phyloP scores from a whole-genome alignment of 495 filamentous ascomycete species.

The Immersiella caudata region DNA sequence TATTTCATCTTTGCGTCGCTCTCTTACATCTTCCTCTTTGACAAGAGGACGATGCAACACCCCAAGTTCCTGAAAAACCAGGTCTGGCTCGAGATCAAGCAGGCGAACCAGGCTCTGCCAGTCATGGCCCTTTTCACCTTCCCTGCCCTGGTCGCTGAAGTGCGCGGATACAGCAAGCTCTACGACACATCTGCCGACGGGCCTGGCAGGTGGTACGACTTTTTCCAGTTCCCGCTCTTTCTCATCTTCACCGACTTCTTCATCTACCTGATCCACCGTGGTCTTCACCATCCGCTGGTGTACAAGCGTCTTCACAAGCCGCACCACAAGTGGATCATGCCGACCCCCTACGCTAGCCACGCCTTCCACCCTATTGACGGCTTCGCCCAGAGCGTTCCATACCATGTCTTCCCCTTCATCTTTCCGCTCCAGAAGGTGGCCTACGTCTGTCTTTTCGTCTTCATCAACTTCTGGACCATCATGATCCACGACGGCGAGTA shows the following conservation, averaged over 20 bases:
- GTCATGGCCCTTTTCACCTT: slow-evolving; percentile 82
- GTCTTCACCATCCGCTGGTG: slow-evolving; percentile 76
- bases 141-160: slow-evolving; percentile 81
- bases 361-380: slow-evolving; percentile 97
- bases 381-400: slow-evolving; percentile 87
- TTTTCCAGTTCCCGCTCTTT: slow-evolving; percentile 89
- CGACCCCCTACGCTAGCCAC: slow-evolving; percentile 87
- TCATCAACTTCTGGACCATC: slow-evolving; percentile 97
- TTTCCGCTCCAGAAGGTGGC: slow-evolving; percentile 92
- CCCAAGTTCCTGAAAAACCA: slow-evolving; percentile 97
- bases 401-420: slow-evolving; percentile 91
- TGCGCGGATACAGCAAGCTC: slow-evolving; percentile 83
- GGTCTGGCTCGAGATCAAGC: slow-evolving; percentile 80
- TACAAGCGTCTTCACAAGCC: slow-evolving; percentile 94
- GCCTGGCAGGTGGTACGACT: slow-evolving; percentile 75
- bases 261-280: slow-evolving; percentile 96
- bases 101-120: slow-evolving; percentile 75
- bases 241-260: slow-evolving; percentile 88
- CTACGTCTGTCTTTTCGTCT: slow-evolving; percentile 82
- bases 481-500: slow-evolving; percentile 98
- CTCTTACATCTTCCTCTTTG: slow-evolving; percentile 92
- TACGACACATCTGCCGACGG: slow-evolving; percentile 77
- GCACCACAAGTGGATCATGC: slow-evolving; percentile 99
- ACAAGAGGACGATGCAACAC: slow-evolving; percentile 85
- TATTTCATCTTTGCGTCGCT: slow-evolving; percentile 85